These are phyloP conservation scores for Chalciporus sphaerocephalus DNA, from an alignment of 768 basidiomycete species.

Conservation along the genomic window DNA sequence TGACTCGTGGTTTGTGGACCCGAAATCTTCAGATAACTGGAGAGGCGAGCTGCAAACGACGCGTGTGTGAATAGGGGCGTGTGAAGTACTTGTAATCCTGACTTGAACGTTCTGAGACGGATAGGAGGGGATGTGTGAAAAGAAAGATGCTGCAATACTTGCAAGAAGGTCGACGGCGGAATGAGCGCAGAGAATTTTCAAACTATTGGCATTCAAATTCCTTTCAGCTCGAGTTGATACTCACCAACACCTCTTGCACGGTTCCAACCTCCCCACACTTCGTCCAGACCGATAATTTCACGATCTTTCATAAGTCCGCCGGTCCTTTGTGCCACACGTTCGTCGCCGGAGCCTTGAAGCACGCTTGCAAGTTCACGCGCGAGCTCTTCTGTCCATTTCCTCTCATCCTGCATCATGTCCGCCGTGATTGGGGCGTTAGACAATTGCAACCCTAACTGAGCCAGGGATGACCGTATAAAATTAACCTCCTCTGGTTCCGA, in stretches of 20 bases:
- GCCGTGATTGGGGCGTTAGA: constrained; percentile 75
- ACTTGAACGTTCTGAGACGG: constrained; percentile 58
- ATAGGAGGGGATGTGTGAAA: constrained; percentile 65
- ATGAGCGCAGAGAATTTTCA: constrained; percentile 62
- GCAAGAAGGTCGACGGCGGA: constrained; percentile 82
- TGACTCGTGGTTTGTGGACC: constrained; percentile 61
- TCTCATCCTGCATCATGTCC: constrained; percentile 84
- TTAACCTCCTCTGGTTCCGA: constrained; percentile 78
- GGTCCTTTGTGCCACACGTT: constrained; percentile 8
- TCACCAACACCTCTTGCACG: constrained; percentile 86
- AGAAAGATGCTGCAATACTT: constrained; percentile 65
- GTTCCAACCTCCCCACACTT: constrained; percentile 96
- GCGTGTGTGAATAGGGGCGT: constrained; percentile 69
- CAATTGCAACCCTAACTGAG: constrained; percentile 84
- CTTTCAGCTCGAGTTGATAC: background rate
- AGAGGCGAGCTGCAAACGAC: constrained; percentile 66
- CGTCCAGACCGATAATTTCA: constrained; percentile 83
- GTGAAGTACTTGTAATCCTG: constrained; percentile 78
- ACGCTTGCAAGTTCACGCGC: constrained; percentile 78
- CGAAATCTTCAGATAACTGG: constrained; percentile 45
- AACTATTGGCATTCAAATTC: background rate
- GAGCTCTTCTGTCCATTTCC: constrained; percentile 72
- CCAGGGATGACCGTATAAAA: constrained; percentile 83
- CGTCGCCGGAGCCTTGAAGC: constrained; percentile 45
- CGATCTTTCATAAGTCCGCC: constrained; percentile 72